A percentile compares a stretch with the other conserved stretches of the same genome.
phyloP scores from a whole-genome alignment of 352 stramenopile species.

The Phytophthora sansomeana region DNA sequence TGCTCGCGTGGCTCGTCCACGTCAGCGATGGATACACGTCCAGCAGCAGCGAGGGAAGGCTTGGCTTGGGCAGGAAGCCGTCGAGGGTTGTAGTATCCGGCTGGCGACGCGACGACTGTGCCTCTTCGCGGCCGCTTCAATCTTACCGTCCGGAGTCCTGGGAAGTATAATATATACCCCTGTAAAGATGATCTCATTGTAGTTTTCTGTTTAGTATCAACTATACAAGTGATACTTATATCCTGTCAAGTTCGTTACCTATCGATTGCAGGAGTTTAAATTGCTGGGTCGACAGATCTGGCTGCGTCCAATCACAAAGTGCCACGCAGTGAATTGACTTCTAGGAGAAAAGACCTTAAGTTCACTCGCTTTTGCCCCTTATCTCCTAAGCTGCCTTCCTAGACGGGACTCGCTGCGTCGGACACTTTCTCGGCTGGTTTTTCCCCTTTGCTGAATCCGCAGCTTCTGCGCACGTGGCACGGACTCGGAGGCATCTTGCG shows the following conservation, averaged over 20 bases:
- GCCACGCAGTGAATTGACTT: conserved; percentile 2
- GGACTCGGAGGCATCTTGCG: not conserved
- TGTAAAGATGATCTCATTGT: not conserved
- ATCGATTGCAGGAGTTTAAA: too few relatives aligned
- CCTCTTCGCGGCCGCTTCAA: conserved; percentile 25
- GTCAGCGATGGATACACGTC: conserved; percentile 29
- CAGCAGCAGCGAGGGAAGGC: not conserved
- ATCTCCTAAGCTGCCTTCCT: not conserved
- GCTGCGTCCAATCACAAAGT: conserved; percentile 27
- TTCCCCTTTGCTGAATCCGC: conserved; percentile 9
- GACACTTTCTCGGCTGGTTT: conserved; percentile 15
- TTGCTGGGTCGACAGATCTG: too few relatives aligned
- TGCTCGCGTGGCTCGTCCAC: conserved; percentile 23
- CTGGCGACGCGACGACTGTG: conserved; percentile 25
- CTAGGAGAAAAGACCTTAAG: not conserved
- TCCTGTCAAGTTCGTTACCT: not conserved
- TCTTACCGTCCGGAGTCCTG: too few relatives aligned
- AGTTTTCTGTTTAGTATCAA: too few relatives aligned
- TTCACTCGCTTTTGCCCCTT: not conserved
- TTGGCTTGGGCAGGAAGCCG: conserved; percentile 11
- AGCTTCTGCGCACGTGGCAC: conserved; percentile 32
- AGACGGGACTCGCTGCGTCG: conserved; percentile 9
- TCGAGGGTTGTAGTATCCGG: conserved; percentile 36
- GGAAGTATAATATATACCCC: not conserved
- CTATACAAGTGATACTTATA: too few relatives aligned